Percentiles rank a stretch among this genome's conserved stretches.
Evolutionary conservation across 148 eudicot species (phyloP).

Genomic region (Pharnaceum exiguum): DNA sequence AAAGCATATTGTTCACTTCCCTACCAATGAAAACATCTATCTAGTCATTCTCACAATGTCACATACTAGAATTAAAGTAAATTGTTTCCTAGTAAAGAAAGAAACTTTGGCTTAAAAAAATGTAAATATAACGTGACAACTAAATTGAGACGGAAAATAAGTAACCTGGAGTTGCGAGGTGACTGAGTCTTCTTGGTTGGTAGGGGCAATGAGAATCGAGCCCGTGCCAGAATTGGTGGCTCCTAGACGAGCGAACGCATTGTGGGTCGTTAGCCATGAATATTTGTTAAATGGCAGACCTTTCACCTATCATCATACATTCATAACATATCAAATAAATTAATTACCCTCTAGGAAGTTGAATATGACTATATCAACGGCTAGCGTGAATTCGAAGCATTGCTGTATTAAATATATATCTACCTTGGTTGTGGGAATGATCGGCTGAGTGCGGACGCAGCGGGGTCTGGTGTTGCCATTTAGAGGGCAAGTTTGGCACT

Average conservation of each 20-base stretch:
- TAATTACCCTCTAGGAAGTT: too few relatives aligned
- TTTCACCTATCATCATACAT: conserved; percentile 37
- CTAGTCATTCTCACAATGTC: too few relatives aligned
- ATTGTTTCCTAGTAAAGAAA: too few relatives aligned
- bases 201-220: conserved; percentile 45
- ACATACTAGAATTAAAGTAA: too few relatives aligned
- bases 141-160: not conserved
- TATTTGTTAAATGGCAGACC: conserved; percentile 73
- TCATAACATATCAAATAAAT: too few relatives aligned
- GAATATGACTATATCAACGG: too few relatives aligned
- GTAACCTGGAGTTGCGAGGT: conserved; percentile 63
- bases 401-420: not conserved
- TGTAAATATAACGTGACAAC: not conserved
- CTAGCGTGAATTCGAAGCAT: not conserved
- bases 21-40: too few relatives aligned
- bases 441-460: conserved; percentile 61
- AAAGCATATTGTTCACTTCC: too few relatives aligned
- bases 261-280: conserved; percentile 89
- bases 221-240: conserved; percentile 49
- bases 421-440: conserved; percentile 58
- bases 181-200: conserved; percentile 77
- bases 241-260: conserved; percentile 63
- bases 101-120: not conserved
- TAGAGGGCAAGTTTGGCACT: conserved; percentile 50
- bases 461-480: conserved; percentile 68